Evolutionary conservation across 2,329 filamentous ascomycete genomes (phyloP).

Genomic region (Scytalidium lignicola): DNA sequence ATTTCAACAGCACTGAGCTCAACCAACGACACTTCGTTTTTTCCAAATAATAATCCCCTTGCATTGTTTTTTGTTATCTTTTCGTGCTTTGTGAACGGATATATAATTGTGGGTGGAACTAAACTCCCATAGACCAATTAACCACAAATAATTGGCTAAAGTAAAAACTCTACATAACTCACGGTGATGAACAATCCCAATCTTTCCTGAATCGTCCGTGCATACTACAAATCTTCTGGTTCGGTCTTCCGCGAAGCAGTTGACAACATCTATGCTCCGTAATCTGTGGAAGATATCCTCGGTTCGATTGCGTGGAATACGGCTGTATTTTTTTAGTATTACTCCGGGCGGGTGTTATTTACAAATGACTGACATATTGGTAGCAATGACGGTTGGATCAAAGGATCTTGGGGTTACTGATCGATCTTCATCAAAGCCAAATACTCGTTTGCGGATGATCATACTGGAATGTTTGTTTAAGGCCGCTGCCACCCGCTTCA

Average conservation of each 20-base stretch:
- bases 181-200: not conserved
- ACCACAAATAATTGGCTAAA: too few relatives aligned
- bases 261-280: not conserved
- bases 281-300: not conserved
- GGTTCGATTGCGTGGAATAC: not conserved
- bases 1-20: not conserved
- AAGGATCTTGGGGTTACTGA: not conserved
- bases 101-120: not conserved
- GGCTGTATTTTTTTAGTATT: not conserved
- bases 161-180: not conserved
- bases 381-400: not conserved
- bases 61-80: not conserved
- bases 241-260: not conserved
- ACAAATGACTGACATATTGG: not conserved
- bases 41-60: not conserved
- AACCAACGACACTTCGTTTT: not conserved
- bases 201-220: not conserved
- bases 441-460: not conserved
- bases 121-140: too few relatives aligned
- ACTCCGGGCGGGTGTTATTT: not conserved
- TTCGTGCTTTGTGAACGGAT: not conserved
- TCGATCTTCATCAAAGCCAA: not conserved
- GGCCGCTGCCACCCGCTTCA: not conserved
- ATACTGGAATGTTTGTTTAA: not conserved
- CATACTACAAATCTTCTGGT: not conserved